Evolutionary conservation across 2,329 filamentous ascomycete genomes (phyloP).

Genomic region (Cladosporium sp.): DNA sequence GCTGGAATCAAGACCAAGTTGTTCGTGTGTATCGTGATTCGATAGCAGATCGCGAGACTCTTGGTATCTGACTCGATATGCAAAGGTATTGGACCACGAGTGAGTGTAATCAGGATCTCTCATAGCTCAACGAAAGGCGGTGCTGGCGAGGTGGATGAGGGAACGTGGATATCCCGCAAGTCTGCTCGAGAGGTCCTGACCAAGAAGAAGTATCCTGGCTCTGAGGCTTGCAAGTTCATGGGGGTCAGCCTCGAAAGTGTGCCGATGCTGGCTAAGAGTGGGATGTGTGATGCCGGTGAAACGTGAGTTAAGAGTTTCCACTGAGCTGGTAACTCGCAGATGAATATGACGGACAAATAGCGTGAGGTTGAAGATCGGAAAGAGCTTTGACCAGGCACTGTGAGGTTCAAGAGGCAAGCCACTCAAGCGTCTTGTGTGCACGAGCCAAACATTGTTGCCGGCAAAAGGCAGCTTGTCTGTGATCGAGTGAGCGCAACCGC

Average conservation of each 20-base stretch:
- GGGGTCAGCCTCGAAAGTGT: slow-evolving; percentile 12
- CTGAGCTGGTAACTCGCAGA: slow-evolving; percentile 5
- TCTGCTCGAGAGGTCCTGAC: slow-evolving; percentile 15
- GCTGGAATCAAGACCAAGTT: neutral
- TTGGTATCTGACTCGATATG: slow-evolving; percentile 13
- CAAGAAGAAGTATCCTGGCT: slow-evolving; percentile 9
- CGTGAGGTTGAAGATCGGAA: neutral
- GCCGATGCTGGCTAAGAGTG: slow-evolving; percentile 14
- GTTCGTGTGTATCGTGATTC: neutral
- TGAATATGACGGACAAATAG: neutral
- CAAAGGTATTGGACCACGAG: slow-evolving; percentile 14
- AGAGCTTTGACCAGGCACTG: slow-evolving; percentile 1
- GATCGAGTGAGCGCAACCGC: neutral
- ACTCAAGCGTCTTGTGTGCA: neutral
- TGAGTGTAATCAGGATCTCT: slow-evolving; percentile 14
- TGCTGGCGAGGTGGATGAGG: slow-evolving; percentile 18
- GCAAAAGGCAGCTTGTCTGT: neutral
- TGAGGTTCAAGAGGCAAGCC: neutral
- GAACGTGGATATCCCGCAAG: slow-evolving; percentile 18
- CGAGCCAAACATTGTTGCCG: neutral
- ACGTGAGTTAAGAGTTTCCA: slow-evolving; percentile 4
- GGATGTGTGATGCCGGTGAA: slow-evolving; percentile 4
- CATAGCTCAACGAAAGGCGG: slow-evolving; percentile 19
- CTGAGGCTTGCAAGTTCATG: slow-evolving; percentile 15
- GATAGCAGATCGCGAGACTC: neutral